Conservation (phyloP, 2,329 filamentous ascomycete genomes). For the Calonectria pseudoreteaudii region DNA sequence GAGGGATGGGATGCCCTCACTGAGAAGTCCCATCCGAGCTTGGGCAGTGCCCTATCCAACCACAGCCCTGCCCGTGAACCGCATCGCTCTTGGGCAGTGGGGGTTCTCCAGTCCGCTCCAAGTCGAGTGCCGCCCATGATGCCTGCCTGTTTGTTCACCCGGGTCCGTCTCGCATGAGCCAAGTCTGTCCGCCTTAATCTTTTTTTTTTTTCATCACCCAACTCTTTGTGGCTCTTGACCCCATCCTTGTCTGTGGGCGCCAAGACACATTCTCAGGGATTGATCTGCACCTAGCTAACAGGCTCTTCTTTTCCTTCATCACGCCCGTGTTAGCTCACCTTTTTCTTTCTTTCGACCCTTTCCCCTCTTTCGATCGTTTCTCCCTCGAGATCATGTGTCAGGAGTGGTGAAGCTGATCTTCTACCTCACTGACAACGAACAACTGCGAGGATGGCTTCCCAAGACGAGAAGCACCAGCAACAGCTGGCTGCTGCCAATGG, state of each 20-base stretch:
- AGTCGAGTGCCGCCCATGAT: conserved; percentile 26
- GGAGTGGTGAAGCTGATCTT: background rate
- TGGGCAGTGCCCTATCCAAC: background rate
- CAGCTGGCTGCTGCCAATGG: background rate
- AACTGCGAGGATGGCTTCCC: conserved; percentile 27
- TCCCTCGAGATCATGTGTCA: conserved; percentile 5
- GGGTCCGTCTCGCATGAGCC: conserved; percentile 2
- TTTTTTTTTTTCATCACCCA: background rate
- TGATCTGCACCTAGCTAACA: background rate
- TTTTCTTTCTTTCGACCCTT: background rate
- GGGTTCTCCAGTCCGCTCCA: background rate
- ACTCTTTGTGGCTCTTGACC: background rate
- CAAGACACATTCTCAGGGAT: conserved; percentile 2
- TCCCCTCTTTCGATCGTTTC: background rate
- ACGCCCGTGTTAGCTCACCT: conserved; percentile 4
- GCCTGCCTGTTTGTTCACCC: conserved; percentile 37
- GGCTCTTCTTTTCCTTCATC: conserved; percentile 5
- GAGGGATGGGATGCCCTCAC: conserved; percentile 1
- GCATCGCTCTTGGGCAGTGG: background rate
- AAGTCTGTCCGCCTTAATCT: background rate
- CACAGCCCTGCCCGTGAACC: conserved; percentile 8
- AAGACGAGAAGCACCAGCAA: conserved; percentile 12
- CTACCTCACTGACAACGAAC: background rate
- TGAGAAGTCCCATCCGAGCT: conserved; percentile 12
- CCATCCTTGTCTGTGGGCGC: background rate